Conservation (phyloP, 441 rosid species). For the Heliophila coronopifolia region DNA sequence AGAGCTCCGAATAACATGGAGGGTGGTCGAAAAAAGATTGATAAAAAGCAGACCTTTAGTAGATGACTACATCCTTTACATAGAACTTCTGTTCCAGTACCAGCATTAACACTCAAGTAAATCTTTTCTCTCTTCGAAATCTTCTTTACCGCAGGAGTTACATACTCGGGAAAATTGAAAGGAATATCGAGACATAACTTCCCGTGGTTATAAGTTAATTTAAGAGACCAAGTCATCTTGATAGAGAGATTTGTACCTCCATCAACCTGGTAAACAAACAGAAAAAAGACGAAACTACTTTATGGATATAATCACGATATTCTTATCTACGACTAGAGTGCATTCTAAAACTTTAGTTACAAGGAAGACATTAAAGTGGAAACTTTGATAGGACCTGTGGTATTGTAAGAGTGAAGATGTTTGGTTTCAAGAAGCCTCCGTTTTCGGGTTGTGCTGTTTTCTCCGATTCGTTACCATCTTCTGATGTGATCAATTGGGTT, state of each 20-base stretch:
- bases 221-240: conserved; percentile 76
- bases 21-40: neutral
- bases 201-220: conserved; percentile 46
- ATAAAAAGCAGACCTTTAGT: conserved; percentile 58
- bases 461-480: conserved; percentile 38
- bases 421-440: conserved; percentile 67
- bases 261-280: conserved; percentile 48
- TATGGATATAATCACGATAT: neutral
- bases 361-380: neutral
- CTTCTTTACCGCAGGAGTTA: conserved; percentile 70
- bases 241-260: conserved; percentile 75
- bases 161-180: conserved; percentile 77
- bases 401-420: conserved; percentile 61
- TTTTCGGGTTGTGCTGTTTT: conserved; percentile 39
- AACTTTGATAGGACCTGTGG: conserved; percentile 49
- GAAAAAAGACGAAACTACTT: neutral
- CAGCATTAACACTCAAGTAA: conserved; percentile 57
- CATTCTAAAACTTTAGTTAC: neutral
- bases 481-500: conserved; percentile 42
- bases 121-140: conserved; percentile 71
- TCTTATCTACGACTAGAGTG: too few relatives aligned
- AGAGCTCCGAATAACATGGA: conserved; percentile 10
- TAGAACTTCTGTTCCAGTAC: conserved; percentile 57
- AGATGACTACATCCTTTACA: conserved; percentile 78
- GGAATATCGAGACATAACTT: conserved; percentile 60